Conservation (phyloP, 805 yeast species). For the Pichia sporocuriosa region DNA sequence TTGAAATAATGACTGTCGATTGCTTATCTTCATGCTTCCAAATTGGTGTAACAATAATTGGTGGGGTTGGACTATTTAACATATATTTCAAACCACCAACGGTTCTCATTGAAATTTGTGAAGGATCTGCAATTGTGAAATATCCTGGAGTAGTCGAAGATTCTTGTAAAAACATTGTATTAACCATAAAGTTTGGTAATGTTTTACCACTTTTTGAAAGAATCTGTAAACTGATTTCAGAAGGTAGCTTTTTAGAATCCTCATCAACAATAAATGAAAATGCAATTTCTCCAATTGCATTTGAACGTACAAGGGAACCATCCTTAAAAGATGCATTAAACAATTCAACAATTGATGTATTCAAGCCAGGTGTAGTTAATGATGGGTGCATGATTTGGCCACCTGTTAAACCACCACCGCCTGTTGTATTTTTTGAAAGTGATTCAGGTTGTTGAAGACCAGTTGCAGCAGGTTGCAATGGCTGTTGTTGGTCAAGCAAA, state of each 20-base stretch:
- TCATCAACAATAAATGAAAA: slow-evolving; percentile 50
- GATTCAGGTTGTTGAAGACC: slow-evolving; percentile 32
- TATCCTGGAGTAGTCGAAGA: slow-evolving; percentile 13
- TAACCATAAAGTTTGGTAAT: slow-evolving; percentile 43
- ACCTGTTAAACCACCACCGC: slow-evolving; percentile 27
- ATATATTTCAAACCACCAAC: slow-evolving; percentile 79
- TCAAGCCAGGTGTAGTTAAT: slow-evolving; percentile 55
- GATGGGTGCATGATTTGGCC: slow-evolving; percentile 45
- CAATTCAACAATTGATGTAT: slow-evolving; percentile 81
- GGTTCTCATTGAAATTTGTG: slow-evolving; percentile 52
- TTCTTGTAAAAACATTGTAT: slow-evolving; percentile 46
- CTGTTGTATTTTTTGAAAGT: slow-evolving; percentile 28
- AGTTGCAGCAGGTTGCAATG: slow-evolving; percentile 17
- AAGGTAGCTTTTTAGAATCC: slow-evolving; percentile 31
- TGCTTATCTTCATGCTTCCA: slow-evolving; percentile 88
- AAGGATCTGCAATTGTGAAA: slow-evolving; percentile 41
- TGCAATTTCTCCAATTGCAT: slow-evolving; percentile 81
- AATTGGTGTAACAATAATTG: slow-evolving; percentile 67
- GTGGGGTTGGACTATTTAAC: slow-evolving; percentile 46
- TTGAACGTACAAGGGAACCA: slow-evolving; percentile 53
- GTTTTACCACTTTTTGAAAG: slow-evolving; percentile 34
- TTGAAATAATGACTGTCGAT: slow-evolving; percentile 74
- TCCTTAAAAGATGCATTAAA: slow-evolving; percentile 67
- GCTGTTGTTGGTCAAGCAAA: slow-evolving; percentile 10
- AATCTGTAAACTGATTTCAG: slow-evolving; percentile 35